Evolutionary conservation across 2,329 filamentous ascomycete genomes (phyloP).

Genomic region (Paecilomyces sp.): DNA sequence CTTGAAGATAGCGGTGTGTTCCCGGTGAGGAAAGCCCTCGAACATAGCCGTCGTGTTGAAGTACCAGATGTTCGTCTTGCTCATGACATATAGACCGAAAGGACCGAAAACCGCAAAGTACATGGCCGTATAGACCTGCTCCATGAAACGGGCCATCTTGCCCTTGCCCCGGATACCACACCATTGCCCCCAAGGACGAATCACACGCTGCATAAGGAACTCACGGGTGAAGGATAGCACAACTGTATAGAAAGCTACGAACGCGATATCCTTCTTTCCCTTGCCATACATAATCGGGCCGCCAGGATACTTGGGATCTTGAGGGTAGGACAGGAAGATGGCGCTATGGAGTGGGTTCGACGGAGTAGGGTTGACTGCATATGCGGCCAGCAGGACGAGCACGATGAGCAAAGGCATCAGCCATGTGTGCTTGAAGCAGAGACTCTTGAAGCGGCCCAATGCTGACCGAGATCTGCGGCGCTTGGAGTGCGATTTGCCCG

Average conservation of each 20-base stretch:
- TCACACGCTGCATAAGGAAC: constrained; percentile 87
- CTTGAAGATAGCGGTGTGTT: constrained; percentile 77
- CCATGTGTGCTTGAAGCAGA: constrained; percentile 51
- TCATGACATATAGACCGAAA: constrained; percentile 85
- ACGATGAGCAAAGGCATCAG: constrained; percentile 63
- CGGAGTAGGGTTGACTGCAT: constrained; percentile 66
- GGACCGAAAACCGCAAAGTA: constrained; percentile 83
- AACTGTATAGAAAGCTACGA: constrained; percentile 82
- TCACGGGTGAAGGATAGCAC: constrained; percentile 90
- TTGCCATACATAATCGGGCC: constrained; percentile 71
- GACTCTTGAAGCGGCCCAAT: constrained; percentile 36
- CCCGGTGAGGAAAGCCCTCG: constrained; percentile 74
- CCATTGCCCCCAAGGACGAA: constrained; percentile 66
- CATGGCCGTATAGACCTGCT: constrained; percentile 87
- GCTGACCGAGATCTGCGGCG: constrained; percentile 36
- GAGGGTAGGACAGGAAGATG: constrained; percentile 83
- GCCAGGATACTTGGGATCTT: constrained; percentile 48
- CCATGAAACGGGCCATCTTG: constrained; percentile 90
- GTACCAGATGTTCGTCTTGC: constrained; percentile 85
- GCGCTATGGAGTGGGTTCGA: constrained; percentile 74
- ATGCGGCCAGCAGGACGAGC: constrained; percentile 56
- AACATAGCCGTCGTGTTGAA: constrained; percentile 92
- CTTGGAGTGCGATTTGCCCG: constrained; percentile 32
- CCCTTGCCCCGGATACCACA: constrained; percentile 63
- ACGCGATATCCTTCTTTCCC: constrained; percentile 76